Percentiles rank a stretch among this genome's conserved stretches.
These are phyloP conservation scores for Chionographis japonica DNA, from an alignment of 106 monocot genomes.

Conservation along the genomic window DNA sequence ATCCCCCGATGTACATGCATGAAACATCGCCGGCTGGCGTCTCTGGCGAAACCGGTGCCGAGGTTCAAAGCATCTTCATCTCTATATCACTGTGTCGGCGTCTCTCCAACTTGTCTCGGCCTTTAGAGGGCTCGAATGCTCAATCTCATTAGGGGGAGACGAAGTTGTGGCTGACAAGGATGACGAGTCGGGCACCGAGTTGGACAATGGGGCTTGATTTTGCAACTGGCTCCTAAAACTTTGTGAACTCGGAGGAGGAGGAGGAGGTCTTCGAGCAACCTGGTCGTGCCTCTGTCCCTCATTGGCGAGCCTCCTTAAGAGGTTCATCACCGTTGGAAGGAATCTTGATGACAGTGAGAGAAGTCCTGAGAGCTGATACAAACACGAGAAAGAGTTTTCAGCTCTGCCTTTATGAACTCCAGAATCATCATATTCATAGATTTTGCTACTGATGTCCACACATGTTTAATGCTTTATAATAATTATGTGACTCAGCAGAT, in stretches of 20 bases:
- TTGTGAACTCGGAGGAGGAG: neutral
- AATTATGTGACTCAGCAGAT: no score
- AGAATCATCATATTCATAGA: no score
- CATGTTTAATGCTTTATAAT: no score
- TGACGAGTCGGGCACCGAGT: neutral
- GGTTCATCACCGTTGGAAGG: conserved; percentile 40
- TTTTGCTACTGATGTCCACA: no score
- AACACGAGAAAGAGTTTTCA: no score
- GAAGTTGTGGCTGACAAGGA: conserved; percentile 6
- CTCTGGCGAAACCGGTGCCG: no score
- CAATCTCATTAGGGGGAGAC: neutral
- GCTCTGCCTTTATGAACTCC: no score
- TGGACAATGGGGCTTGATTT: neutral
- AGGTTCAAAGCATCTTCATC: no score
- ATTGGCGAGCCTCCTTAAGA: conserved; percentile 40
- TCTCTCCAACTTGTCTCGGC: neutral
- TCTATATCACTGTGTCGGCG: no score
- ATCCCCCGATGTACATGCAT: no score
- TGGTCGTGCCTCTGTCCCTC: conserved; percentile 21
- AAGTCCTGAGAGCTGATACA: conserved; percentile 50
- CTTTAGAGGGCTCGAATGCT: neutral
- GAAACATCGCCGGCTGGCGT: no score
- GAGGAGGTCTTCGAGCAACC: neutral
- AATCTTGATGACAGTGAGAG: conserved; percentile 47
- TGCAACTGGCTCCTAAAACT: conserved; percentile 7